Conservation (phyloP, 108 stramenopile genomes). For the Cyclotella sp. region DNA sequence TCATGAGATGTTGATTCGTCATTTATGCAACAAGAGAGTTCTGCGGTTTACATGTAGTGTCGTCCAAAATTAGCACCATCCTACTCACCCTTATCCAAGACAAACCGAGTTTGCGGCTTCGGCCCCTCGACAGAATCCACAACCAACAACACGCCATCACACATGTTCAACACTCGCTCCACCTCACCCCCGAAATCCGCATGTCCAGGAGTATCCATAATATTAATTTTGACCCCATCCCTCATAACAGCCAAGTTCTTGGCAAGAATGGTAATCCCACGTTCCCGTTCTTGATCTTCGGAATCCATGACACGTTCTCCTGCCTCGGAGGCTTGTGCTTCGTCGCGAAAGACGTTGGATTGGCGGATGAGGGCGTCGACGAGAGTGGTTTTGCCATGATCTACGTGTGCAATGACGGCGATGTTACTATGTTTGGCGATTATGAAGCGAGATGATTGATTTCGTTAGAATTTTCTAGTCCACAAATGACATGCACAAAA, state of each 20-base stretch:
- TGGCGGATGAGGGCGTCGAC: slow-evolving; percentile 96
- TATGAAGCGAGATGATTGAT: not conserved
- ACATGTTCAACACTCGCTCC: slow-evolving; percentile 97
- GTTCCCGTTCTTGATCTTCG: slow-evolving; percentile 97
- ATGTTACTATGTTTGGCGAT: slow-evolving; percentile 58
- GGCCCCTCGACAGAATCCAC: slow-evolving; percentile 99
- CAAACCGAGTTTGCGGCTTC: slow-evolving; percentile 98
- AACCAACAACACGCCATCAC: slow-evolving; percentile 96
- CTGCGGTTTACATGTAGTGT: too few relatives aligned
- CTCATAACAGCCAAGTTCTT: slow-evolving; percentile 97
- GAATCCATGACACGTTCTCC: slow-evolving; percentile 97
- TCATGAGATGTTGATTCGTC: not conserved
- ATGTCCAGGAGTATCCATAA: slow-evolving; percentile 99
- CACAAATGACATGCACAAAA: not conserved
- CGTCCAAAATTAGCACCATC: too few relatives aligned
- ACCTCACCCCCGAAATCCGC: slow-evolving; percentile 99
- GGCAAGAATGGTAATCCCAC: slow-evolving; percentile 99
- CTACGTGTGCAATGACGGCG: slow-evolving; percentile 93
- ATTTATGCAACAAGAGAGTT: not conserved
- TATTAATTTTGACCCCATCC: slow-evolving; percentile 94
- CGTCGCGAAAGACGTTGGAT: slow-evolving; percentile 93
- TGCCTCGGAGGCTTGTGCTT: slow-evolving; percentile 88
- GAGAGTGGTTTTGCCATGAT: slow-evolving; percentile 98
- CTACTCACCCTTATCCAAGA: slow-evolving; percentile 89
- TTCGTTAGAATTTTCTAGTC: not conserved